Percentiles rank a stretch among this genome's conserved stretches.
These are phyloP conservation scores for Antarctomyces pellizariae DNA, from an alignment of 495 filamentous ascomycete species.

Conservation along the genomic window DNA sequence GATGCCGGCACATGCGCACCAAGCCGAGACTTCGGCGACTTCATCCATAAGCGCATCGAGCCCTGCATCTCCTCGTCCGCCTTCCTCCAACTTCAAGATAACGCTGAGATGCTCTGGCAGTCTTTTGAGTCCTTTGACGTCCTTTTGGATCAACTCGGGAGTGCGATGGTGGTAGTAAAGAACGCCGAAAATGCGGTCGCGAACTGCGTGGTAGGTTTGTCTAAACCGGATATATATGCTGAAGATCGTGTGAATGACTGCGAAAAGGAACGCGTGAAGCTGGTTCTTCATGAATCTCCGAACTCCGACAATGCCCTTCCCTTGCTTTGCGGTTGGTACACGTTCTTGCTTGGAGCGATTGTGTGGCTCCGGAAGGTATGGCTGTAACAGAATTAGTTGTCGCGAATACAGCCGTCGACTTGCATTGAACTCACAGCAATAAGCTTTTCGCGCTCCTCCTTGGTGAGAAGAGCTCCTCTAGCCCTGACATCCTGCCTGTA, in stretches of 20 bases:
- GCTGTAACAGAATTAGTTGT: conserved; percentile 15
- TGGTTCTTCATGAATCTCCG: conserved; percentile 42
- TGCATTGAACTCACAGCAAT: conserved; percentile 24
- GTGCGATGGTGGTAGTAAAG: conserved; percentile 84
- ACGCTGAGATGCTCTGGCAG: conserved; percentile 75
- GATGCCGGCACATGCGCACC: conserved; percentile 76
- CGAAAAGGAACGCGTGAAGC: conserved; percentile 44
- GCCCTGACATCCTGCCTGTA: conserved; percentile 39
- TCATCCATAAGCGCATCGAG: conserved; percentile 72
- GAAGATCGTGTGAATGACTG: conserved; percentile 58
- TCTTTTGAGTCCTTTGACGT: conserved; percentile 49
- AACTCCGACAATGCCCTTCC: conserved; percentile 23
- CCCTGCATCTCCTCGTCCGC: conserved; percentile 37
- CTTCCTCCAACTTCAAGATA: conserved; percentile 51
- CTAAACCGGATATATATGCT: conserved; percentile 65
- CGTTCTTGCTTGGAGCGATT: conserved; percentile 6
- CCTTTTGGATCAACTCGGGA: conserved; percentile 68
- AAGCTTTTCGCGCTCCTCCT: conserved; percentile 44
- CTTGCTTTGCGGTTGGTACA: conserved; percentile 11
- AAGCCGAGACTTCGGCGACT: conserved; percentile 69
- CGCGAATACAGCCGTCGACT: neutral
- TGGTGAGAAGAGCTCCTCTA: conserved; percentile 32
- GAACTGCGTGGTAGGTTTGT: conserved; percentile 50
- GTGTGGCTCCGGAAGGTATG: conserved; percentile 36
- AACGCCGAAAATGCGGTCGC: conserved; percentile 51